Percentiles rank a stretch among this genome's conserved stretches.
phyloP scores from a whole-genome alignment of 2,329 filamentous ascomycete genomes.

The Colletotrichum tropicale region DNA sequence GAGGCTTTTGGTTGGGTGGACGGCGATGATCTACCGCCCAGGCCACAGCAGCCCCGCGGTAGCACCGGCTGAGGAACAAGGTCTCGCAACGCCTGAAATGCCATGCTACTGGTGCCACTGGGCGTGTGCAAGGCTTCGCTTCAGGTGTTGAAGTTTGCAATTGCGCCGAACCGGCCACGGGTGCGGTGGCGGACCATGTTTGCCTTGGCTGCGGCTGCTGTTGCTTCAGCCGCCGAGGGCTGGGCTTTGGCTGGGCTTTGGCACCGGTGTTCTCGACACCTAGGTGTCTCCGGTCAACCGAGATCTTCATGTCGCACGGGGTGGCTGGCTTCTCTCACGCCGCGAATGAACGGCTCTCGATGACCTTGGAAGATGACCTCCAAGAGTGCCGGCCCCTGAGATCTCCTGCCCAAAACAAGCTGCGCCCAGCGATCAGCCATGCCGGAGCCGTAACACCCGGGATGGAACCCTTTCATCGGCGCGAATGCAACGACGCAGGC shows the following conservation, averaged over 20 bases:
- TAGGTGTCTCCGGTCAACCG: slow-evolving; percentile 14
- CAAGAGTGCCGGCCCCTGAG: neutral
- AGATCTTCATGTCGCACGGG: neutral
- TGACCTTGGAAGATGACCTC: neutral
- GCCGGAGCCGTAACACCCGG: neutral
- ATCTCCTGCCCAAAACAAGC: neutral
- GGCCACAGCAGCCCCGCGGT: neutral
- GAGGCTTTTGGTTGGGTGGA: neutral
- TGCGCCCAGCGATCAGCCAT: slow-evolving; percentile 15
- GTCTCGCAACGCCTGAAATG: neutral
- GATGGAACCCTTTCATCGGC: slow-evolving; percentile 2
- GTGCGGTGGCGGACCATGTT: neutral
- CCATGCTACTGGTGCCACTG: neutral
- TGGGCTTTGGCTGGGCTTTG: neutral
- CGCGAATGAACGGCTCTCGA: neutral
- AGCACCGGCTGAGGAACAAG: neutral
- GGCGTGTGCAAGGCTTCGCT: neutral
- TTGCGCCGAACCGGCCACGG: slow-evolving; percentile 4
- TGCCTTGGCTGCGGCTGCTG: neutral
- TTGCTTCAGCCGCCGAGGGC: neutral
- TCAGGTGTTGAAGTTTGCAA: neutral
- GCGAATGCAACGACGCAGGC: neutral
- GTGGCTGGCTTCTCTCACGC: neutral
- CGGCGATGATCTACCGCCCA: neutral
- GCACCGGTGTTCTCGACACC: neutral